phyloP scores from a whole-genome alignment of 257 asterid genomes.

The Orobanche coerulescens region DNA sequence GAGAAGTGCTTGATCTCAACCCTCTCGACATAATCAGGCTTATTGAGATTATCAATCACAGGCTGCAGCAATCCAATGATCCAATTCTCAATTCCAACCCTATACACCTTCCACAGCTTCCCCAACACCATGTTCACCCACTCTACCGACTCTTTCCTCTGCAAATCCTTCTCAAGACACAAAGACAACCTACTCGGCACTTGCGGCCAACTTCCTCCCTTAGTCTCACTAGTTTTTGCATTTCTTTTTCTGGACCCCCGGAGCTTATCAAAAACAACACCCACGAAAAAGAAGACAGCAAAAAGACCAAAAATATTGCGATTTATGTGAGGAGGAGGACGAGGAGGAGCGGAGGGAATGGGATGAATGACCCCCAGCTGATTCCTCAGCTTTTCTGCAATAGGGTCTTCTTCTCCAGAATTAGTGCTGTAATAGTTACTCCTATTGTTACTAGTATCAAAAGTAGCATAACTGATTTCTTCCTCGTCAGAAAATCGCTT shows the following conservation, averaged over 20 bases:
- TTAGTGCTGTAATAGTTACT: conserved; percentile 45
- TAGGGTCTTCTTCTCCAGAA: conserved; percentile 76
- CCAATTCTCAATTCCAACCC: conserved; percentile 59
- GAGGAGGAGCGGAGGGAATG: too few species aligned
- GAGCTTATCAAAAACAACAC: conserved; percentile 81
- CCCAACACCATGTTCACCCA: conserved; percentile 81
- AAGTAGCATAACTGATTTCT: conserved; percentile 25
- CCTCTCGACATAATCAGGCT: conserved; percentile 63
- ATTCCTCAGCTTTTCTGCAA: conserved; percentile 85
- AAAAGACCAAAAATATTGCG: conserved; percentile 58
- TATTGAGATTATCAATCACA: conserved; percentile 57
- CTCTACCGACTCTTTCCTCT: conserved; percentile 67
- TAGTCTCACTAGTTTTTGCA: conserved; percentile 3
- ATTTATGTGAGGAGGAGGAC: conserved; percentile 60
- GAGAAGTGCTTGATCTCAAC: conserved; percentile 68
- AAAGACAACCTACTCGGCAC: conserved; percentile 41
- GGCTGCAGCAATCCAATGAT: conserved; percentile 59
- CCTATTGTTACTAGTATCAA: conserved; percentile 13
- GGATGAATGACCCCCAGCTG: conserved; percentile 93
- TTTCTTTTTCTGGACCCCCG: conserved; percentile 65
- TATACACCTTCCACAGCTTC: conserved; percentile 68
- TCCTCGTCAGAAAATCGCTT: conserved; percentile 56
- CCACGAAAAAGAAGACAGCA: conserved; percentile 81
- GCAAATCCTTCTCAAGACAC: conserved; percentile 64
- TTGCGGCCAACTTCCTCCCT: conserved; percentile 35